Evolutionary conservation across 768 basidiomycete genomes (phyloP).

Genomic region (Pulveroboletus sp.): DNA sequence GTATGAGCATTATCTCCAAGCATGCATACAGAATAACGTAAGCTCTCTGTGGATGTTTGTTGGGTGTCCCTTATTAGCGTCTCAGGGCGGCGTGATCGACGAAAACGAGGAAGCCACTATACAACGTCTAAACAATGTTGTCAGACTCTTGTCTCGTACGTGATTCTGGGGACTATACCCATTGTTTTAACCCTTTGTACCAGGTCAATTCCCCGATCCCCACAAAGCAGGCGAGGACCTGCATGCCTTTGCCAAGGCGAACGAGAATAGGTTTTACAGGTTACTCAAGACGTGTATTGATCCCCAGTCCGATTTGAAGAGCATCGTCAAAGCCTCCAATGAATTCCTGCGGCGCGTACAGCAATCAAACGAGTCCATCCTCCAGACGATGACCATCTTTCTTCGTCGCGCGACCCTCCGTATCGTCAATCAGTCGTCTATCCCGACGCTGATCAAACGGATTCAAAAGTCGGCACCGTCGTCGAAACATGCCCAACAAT

Average conservation of each 20-base stretch:
- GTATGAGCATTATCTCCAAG: constrained; percentile 67
- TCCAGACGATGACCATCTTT: constrained; percentile 67
- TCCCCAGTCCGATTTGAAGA: constrained; percentile 78
- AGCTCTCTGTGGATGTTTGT: constrained; percentile 25
- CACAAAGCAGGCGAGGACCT: constrained; percentile 78
- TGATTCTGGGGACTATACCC: constrained; percentile 4
- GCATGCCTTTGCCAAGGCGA: constrained; percentile 77
- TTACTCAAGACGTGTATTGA: constrained; percentile 81
- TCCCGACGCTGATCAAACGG: constrained; percentile 77
- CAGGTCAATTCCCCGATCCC: constrained; percentile 63
- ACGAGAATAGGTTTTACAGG: constrained; percentile 85
- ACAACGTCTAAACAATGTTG: constrained; percentile 50
- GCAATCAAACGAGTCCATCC: constrained; percentile 57
- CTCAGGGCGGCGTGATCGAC: constrained; percentile 87
- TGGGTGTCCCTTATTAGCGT: background rate
- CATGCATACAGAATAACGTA: constrained; percentile 84
- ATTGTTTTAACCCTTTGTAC: background rate
- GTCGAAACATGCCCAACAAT: constrained; percentile 44
- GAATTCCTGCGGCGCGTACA: constrained; percentile 81
- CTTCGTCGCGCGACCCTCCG: constrained; percentile 69
- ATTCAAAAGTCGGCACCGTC: constrained; percentile 48
- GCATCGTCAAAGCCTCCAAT: constrained; percentile 73
- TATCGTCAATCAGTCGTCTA: constrained; percentile 80
- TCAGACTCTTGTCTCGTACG: constrained; percentile 63
- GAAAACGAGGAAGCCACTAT: constrained; percentile 67